Conservation (phyloP, 305 asterid species). For the Petunia hybrid region DNA sequence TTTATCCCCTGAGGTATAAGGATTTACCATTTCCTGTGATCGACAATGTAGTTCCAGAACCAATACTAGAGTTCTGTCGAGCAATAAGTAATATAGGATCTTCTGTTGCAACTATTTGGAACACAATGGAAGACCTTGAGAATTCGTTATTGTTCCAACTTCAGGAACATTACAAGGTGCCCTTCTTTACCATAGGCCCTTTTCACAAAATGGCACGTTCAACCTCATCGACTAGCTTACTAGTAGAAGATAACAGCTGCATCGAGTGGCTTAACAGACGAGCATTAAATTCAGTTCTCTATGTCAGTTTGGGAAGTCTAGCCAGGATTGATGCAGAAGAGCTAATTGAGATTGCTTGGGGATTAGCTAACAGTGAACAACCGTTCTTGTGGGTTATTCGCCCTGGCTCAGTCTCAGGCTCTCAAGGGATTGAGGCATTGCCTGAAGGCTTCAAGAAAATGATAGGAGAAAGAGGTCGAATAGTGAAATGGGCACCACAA, state of each 20-base stretch:
- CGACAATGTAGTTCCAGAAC: not conserved
- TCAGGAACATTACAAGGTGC: constrained; percentile 20
- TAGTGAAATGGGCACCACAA: constrained; percentile 32
- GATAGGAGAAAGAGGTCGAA: constrained; percentile 33
- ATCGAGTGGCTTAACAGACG: constrained; percentile 31
- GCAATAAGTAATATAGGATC: constrained; percentile 25
- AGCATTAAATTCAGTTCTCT: constrained; percentile 31
- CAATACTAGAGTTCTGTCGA: not conserved
- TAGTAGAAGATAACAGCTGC: constrained; percentile 27
- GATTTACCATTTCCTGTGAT: constrained; percentile 5
- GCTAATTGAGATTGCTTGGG: constrained; percentile 32
- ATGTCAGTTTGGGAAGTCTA: constrained; percentile 28
- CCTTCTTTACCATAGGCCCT: constrained; percentile 32
- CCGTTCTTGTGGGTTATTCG: constrained; percentile 35
- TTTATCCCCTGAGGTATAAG: constrained; percentile 32
- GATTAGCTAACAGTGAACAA: constrained; percentile 31
- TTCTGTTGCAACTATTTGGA: constrained; percentile 29
- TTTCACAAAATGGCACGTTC: constrained; percentile 24
- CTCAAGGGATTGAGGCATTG: not conserved
- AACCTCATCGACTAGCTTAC: constrained; percentile 20
- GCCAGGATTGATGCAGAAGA: constrained; percentile 16
- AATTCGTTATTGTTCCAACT: not conserved
- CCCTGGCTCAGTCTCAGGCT: not conserved
- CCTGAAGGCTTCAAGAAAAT: not conserved
- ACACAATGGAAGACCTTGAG: constrained; percentile 32